Conservation (phyloP, 1,139 yeast genomes). For the Candida neerlandica region DNA sequence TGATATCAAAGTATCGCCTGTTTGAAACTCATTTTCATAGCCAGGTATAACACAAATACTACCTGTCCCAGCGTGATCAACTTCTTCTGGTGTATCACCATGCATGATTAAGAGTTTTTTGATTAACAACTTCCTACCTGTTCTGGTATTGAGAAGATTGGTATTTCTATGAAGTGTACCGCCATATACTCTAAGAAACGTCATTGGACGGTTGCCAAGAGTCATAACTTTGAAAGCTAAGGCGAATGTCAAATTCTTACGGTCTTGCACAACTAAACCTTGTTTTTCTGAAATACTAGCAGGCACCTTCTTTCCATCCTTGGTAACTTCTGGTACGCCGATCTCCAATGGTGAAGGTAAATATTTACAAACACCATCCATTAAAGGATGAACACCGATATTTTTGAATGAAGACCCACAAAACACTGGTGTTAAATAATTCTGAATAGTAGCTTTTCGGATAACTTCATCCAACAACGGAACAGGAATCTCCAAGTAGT, state of each 20-base stretch:
- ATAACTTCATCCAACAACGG: conserved; percentile 57
- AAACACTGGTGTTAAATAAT: conserved; percentile 71
- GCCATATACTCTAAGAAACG: conserved; percentile 84
- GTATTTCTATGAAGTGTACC: conserved; percentile 70
- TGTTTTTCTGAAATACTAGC: conserved; percentile 41
- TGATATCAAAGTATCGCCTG: conserved; percentile 87
- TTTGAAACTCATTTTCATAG: conserved; percentile 65
- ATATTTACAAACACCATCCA: conserved; percentile 78
- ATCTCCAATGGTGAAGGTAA: conserved; percentile 83
- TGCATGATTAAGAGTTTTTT: conserved; percentile 80
- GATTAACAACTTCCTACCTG: conserved; percentile 66
- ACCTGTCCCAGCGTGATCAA: conserved; percentile 64
- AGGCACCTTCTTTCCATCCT: conserved; percentile 18
- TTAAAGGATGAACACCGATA: conserved; percentile 91
- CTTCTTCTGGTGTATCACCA: conserved; percentile 82
- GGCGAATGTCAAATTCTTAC: conserved; percentile 67
- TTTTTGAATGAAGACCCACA: conserved; percentile 94
- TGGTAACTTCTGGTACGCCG: conserved; percentile 53
- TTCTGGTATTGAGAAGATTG: conserved; percentile 65
- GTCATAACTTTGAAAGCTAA: conserved; percentile 90
- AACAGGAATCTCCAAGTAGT: conserved; percentile 65
- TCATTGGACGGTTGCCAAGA: conserved; percentile 77
- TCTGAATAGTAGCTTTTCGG: conserved; percentile 59
- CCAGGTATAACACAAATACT: conserved; percentile 90
- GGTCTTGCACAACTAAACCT: conserved; percentile 58